These are phyloP conservation scores for Rhododendron mucronatum DNA, from an alignment of 148 eudicot genomes.

Conservation along the genomic window DNA sequence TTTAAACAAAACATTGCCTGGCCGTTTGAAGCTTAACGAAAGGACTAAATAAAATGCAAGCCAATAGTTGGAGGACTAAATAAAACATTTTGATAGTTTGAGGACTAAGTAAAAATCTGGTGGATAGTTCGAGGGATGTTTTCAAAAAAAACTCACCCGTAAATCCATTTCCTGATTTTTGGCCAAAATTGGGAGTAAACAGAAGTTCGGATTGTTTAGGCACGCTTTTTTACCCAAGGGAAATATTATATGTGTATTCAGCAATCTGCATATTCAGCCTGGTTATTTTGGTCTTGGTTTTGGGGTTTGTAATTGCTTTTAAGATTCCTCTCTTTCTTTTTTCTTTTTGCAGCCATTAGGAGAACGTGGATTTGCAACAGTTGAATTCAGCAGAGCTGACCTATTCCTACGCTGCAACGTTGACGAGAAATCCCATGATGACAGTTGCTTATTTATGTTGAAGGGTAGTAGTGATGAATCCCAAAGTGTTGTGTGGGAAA, in stretches of 20 bases:
- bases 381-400: constrained; percentile 58
- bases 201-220: background rate
- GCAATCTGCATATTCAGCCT: background rate
- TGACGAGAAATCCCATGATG: constrained; percentile 14
- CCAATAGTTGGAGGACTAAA: no score
- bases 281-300: background rate
- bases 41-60: no score
- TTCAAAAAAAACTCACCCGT: no score
- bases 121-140: no score
- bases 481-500: constrained; percentile 48
- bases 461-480: constrained; percentile 12
- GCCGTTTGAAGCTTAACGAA: no score
- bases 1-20: no score
- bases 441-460: constrained; percentile 32
- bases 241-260: background rate
- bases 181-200: no score
- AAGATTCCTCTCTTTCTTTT: background rate
- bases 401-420: constrained; percentile 42
- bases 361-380: constrained; percentile 47
- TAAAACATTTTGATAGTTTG: no score
- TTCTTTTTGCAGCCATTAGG: constrained; percentile 50
- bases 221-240: background rate
- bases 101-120: no score
- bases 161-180: no score
- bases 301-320: background rate